phyloP scores from a whole-genome alignment of 805 yeast genomes.

The Metschnikowia koreensis region DNA sequence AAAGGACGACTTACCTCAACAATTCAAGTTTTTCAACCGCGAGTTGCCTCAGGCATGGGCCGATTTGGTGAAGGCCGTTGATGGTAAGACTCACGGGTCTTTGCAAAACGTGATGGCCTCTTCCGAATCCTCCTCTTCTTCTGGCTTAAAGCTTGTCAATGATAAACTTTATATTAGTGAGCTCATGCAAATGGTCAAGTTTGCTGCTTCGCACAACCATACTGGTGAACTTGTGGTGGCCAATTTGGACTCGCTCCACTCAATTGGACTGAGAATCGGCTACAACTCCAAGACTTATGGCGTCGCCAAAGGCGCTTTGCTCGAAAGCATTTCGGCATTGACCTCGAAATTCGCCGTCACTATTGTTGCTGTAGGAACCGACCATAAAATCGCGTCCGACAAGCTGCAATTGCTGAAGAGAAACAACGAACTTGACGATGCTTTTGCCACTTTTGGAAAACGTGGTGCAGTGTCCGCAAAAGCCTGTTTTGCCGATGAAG shows the following conservation, averaged over 20 bases:
- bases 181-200: slow-evolving; percentile 45
- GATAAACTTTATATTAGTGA: slow-evolving; percentile 50
- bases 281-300: slow-evolving; percentile 39
- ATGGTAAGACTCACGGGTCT: slow-evolving; percentile 3
- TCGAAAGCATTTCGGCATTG: slow-evolving; percentile 16
- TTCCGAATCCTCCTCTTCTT: slow-evolving; percentile 19
- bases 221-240: slow-evolving; percentile 30
- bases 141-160: slow-evolving; percentile 32
- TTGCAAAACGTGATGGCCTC: slow-evolving; percentile 11
- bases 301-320: slow-evolving; percentile 36
- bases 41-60: slow-evolving; percentile 39
- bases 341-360: slow-evolving; percentile 20
- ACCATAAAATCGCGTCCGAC: slow-evolving; percentile 15
- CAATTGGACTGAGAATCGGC: slow-evolving; percentile 45
- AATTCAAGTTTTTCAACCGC: slow-evolving; percentile 28
- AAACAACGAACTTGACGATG: slow-evolving; percentile 18
- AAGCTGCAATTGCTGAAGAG: slow-evolving; percentile 15
- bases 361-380: slow-evolving; percentile 19
- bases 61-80: slow-evolving; percentile 16
- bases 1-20: slow-evolving; percentile 15
- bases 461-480: slow-evolving; percentile 18
- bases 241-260: slow-evolving; percentile 42
- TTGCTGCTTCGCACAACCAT: slow-evolving; percentile 26
- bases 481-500: slow-evolving; percentile 43
- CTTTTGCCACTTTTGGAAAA: slow-evolving; percentile 16